phyloP scores from a whole-genome alignment of 1,284 basidiomycete species.

The Rhizoctonia solani region DNA sequence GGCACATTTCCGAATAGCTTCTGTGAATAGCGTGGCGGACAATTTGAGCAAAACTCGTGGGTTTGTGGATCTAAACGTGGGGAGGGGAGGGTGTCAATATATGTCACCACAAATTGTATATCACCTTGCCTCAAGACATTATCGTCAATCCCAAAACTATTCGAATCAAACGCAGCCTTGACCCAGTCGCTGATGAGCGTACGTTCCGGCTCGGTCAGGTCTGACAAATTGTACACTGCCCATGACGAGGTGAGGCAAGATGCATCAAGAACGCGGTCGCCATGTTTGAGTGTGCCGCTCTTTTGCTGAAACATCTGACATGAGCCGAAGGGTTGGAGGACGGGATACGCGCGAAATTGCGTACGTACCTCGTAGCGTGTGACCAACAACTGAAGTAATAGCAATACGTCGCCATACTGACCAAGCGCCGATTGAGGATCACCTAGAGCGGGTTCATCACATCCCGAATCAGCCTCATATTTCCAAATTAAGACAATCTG shows the following conservation, averaged over 20 bases:
- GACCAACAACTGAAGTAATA: slow-evolving; percentile 68
- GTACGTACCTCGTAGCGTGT: slow-evolving; percentile 62
- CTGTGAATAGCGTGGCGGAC: slow-evolving; percentile 64
- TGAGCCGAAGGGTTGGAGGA: too few species aligned
- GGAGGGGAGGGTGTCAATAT: too few species aligned
- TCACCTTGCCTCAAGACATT: slow-evolving; percentile 65
- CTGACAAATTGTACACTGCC: slow-evolving; percentile 48
- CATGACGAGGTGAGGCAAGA: slow-evolving; percentile 48
- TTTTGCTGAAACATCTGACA: neutral
- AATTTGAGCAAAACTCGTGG: slow-evolving; percentile 68
- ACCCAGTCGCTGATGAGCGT: slow-evolving; percentile 63
- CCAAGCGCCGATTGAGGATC: slow-evolving; percentile 79
- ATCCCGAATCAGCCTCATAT: neutral
- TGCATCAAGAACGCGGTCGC: slow-evolving; percentile 53
- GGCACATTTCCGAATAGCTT: slow-evolving; percentile 57
- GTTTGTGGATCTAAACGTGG: slow-evolving; percentile 61
- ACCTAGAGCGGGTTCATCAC: slow-evolving; percentile 55
- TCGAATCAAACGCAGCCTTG: slow-evolving; percentile 73
- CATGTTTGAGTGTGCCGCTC: slow-evolving; percentile 42
- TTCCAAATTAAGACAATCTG: neutral
- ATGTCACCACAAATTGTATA: neutral
- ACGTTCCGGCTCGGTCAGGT: slow-evolving; percentile 55
- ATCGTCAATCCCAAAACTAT: slow-evolving; percentile 80
- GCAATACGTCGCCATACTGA: slow-evolving; percentile 71
- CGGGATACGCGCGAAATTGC: too few species aligned